These are phyloP conservation scores for Penicillium salamii DNA, from an alignment of 495 filamentous ascomycete species.

Conservation along the genomic window DNA sequence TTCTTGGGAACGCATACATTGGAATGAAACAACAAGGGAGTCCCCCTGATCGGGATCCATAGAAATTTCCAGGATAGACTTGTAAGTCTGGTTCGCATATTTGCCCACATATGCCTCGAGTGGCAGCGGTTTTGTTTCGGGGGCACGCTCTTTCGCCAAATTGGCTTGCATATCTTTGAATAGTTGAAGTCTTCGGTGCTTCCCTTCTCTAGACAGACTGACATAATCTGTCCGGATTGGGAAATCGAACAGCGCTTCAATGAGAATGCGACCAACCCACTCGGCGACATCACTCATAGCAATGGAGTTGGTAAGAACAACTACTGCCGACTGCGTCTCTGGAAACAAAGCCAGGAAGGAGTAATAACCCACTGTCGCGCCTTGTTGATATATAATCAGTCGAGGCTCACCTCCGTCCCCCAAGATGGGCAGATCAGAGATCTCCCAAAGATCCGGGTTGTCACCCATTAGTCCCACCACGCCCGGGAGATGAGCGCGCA, in stretches of 20 bases:
- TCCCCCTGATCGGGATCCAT: not conserved
- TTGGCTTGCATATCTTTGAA: not conserved
- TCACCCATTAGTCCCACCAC: not conserved
- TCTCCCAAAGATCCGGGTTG: not conserved
- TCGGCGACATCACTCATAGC: slow-evolving; percentile 1
- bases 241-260: not conserved
- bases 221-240: not conserved
- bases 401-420: not conserved
- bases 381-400: slow-evolving; percentile 9
- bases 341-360: slow-evolving; percentile 7
- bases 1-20: not conserved
- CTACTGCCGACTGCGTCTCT: slow-evolving; percentile 5
- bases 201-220: not conserved
- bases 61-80: not conserved
- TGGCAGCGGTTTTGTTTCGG: not conserved
- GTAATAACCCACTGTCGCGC: not conserved
- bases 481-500: not conserved
- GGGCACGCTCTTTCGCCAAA: not conserved
- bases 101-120: not conserved
- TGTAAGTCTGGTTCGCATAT: not conserved
- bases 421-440: not conserved
- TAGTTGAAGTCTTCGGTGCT: not conserved
- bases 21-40: not conserved
- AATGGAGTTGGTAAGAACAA: slow-evolving; percentile 2
- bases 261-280: not conserved